Evolutionary conservation across 1,139 yeast genomes (phyloP).

Genomic region (Scheffersomyces titani): DNA sequence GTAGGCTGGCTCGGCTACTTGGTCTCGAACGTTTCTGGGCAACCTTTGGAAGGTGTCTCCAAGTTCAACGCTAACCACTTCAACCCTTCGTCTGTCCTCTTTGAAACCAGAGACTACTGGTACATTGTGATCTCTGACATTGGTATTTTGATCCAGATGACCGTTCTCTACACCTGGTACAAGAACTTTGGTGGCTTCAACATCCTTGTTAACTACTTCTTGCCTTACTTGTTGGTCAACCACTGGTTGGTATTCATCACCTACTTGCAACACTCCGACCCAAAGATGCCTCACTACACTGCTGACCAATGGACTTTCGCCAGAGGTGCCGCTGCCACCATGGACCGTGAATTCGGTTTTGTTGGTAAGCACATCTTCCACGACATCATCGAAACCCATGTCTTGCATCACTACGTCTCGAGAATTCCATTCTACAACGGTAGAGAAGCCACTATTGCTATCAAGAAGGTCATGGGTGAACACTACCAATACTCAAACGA

Average conservation of each 20-base stretch:
- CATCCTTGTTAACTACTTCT: conserved; percentile 67
- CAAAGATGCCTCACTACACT: conserved; percentile 77
- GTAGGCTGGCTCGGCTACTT: conserved; percentile 76
- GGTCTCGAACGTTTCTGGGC: conserved; percentile 76
- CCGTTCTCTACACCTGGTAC: conserved; percentile 64
- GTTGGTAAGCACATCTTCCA: conserved; percentile 81
- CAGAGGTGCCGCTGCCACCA: conserved; percentile 86
- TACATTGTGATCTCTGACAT: conserved; percentile 70
- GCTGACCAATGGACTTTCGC: conserved; percentile 80
- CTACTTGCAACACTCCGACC: conserved; percentile 82
- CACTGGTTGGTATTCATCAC: conserved; percentile 91
- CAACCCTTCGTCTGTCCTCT: conserved; percentile 71
- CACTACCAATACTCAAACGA: conserved; percentile 69
- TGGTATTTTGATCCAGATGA: conserved; percentile 59
- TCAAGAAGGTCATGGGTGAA: conserved; percentile 79
- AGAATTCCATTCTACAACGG: conserved; percentile 88
- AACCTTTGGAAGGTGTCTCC: conserved; percentile 56
- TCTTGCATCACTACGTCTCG: conserved; percentile 80
- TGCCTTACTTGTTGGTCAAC: conserved; percentile 81
- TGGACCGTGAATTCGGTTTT: conserved; percentile 82
- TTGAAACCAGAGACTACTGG: conserved; percentile 70
- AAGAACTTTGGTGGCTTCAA: conserved; percentile 63
- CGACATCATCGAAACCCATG: conserved; percentile 89
- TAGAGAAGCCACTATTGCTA: conserved; percentile 76
- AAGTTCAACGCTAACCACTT: conserved; percentile 57